These are phyloP conservation scores for Aristolochia contorta DNA, from an alignment of 164 flowering plant genomes.

Conservation along the genomic window DNA sequence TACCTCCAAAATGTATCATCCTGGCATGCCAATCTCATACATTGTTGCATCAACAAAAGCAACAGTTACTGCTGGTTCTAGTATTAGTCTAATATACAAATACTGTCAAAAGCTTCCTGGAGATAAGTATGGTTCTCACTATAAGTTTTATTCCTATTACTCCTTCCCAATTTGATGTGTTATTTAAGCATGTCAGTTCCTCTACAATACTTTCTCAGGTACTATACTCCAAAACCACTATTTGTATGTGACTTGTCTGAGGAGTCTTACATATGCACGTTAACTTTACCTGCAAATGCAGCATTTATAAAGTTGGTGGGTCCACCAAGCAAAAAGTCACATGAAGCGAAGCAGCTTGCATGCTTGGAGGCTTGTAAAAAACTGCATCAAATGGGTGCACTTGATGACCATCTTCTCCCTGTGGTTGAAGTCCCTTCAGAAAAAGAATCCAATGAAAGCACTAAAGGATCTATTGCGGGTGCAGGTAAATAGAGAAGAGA, in stretches of 20 bases:
- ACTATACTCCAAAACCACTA: constrained; percentile 45
- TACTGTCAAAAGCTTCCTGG: constrained; percentile 75
- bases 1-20: constrained; percentile 17
- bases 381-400: constrained; percentile 66
- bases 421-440: constrained; percentile 24
- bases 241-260: constrained; percentile 28
- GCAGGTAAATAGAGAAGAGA: constrained; percentile 38
- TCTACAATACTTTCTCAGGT: constrained; percentile 24
- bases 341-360: constrained; percentile 61
- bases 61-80: constrained; percentile 57
- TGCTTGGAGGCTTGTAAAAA: constrained; percentile 82
- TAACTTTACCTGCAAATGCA: constrained; percentile 69
- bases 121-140: constrained; percentile 40
- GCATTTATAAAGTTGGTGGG: constrained; percentile 53
- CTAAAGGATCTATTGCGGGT: constrained; percentile 34
- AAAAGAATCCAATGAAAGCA: constrained; percentile 7
- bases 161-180: neutral
- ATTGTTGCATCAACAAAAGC: constrained; percentile 65
- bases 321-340: constrained; percentile 30
- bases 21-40: constrained; percentile 32
- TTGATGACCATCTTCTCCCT: constrained; percentile 74
- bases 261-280: constrained; percentile 33
- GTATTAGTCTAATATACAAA: constrained; percentile 46
- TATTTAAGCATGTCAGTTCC: neutral
- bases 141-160: neutral